Conservation (phyloP, 164 flowering plant genomes). For the Berberis thunbergii region DNA sequence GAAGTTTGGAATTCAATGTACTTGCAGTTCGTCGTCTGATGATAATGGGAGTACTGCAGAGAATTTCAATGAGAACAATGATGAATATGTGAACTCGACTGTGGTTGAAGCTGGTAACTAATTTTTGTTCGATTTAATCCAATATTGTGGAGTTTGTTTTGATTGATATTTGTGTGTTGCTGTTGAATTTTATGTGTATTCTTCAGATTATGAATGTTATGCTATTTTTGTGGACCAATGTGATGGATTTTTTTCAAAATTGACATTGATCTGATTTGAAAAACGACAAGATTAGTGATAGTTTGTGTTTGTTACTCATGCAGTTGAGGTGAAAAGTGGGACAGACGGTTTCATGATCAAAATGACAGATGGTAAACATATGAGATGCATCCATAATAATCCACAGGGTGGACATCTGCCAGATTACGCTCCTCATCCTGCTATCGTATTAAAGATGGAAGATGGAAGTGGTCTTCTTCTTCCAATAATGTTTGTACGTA, state of each 20-base stretch:
- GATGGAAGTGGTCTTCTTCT: slow-evolving; percentile 97
- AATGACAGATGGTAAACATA: slow-evolving; percentile 86
- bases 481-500: slow-evolving; percentile 94
- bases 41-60: slow-evolving; percentile 86
- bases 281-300: background rate
- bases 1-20: slow-evolving; percentile 35
- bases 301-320: slow-evolving; percentile 2
- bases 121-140: too few species aligned
- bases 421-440: slow-evolving; percentile 96
- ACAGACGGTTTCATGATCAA: slow-evolving; percentile 85
- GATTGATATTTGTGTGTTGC: background rate
- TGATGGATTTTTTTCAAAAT: background rate
- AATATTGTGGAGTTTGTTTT: background rate
- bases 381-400: slow-evolving; percentile 86
- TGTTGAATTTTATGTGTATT: background rate
- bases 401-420: slow-evolving; percentile 91
- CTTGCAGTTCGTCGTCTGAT: slow-evolving; percentile 70
- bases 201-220: background rate
- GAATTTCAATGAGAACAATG: slow-evolving; percentile 74
- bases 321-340: slow-evolving; percentile 96
- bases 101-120: slow-evolving; percentile 90
- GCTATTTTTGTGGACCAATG: too few species aligned
- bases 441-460: slow-evolving; percentile 96
- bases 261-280: too few species aligned
- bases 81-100: slow-evolving; percentile 83